Percentiles rank a stretch among this genome's conserved stretches.
phyloP scores from a whole-genome alignment of 2,329 filamentous ascomycete species.

The Podosphaera aphanis region DNA sequence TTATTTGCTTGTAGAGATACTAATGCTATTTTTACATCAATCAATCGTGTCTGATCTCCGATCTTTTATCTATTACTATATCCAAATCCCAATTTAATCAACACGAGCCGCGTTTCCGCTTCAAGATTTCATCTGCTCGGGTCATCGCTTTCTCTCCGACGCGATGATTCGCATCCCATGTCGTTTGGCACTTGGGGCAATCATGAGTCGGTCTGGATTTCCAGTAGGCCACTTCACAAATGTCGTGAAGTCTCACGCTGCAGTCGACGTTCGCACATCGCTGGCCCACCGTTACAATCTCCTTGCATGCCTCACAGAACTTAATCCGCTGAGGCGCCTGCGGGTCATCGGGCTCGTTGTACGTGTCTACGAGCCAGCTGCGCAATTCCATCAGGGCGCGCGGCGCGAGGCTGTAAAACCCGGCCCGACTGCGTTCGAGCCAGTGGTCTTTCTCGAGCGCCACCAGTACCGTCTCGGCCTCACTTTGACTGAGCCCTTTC shows the following conservation, averaged over 20 bases:
- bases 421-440: conserved; percentile 49
- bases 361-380: conserved; percentile 65
- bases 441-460: conserved; percentile 59
- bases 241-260: conserved; percentile 47
- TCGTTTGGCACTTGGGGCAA: conserved; percentile 37
- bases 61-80: too few relatives aligned
- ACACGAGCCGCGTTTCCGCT: conserved; percentile 9
- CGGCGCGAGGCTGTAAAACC: conserved; percentile 55
- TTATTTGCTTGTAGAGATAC: too few relatives aligned
- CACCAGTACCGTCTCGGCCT: conserved; percentile 51
- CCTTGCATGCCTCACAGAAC: conserved; percentile 67
- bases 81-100: too few relatives aligned
- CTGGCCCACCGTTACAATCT: conserved; percentile 68
- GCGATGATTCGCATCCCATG: conserved; percentile 21
- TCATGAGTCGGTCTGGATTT: conserved; percentile 28
- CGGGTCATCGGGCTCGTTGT: conserved; percentile 49
- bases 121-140: conserved; percentile 14
- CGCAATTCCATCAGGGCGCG: conserved; percentile 67
- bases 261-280: conserved; percentile 50
- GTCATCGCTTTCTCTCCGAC: conserved; percentile 17
- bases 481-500: conserved; percentile 45
- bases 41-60: too few relatives aligned
- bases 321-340: conserved; percentile 56
- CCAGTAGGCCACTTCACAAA: conserved; percentile 54
- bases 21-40: too few relatives aligned